Evolutionary conservation across 1,284 basidiomycete genomes (phyloP), one percentile per base, ranked within the genome.

Genomic region (Inonotus hispidus): DNA sequence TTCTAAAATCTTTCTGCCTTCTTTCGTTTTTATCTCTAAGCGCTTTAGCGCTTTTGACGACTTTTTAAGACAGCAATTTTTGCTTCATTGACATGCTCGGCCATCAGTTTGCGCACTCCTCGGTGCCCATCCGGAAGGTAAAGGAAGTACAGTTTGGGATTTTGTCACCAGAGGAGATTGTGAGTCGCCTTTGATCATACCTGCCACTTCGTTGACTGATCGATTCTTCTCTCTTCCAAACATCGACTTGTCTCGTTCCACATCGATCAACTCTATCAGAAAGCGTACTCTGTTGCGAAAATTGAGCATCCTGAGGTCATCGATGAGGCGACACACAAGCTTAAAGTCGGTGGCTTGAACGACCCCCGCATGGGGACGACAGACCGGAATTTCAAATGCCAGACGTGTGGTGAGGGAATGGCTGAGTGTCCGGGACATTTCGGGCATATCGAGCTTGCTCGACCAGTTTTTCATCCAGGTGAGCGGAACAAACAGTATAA

Each of bases 121-220:
- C 92, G 71, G 95, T 95, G 62, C 95, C 95, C 43, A 84, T 95
- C 75, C 88, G 90, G 75, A 91, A 92, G 76, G 93, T 98, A 69
- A 92, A 89, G 79, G 95, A 98, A 79, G 96, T 99, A 64, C 97
- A 99, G 76, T 99, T 99, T 79, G 96, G 97, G 71, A 95, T 99
- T 68, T 86, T 99, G 71, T 97, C 95, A 58, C 97, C 97, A n/a
- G 97, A 99, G 78, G 97, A 99, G 82, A 99, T 99, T 73, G 93
- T 96, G 73, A 73, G 92, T 87, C 4, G n/a, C 19, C 14, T 37
- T 23, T 16, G 21, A 27, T 46, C 13, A 23, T 27, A 59, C 38
- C 52, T 55, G 21, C n/a, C n/a, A 14, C 45, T 19, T 25, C n/a
- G n/a, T n/a, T 55, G 5, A 35, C 27, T 55, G 39, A 57, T 27